These are phyloP conservation scores for Verticillium dahliae DNA, from an alignment of 2,329 filamentous ascomycete species.

Conservation along the genomic window DNA sequence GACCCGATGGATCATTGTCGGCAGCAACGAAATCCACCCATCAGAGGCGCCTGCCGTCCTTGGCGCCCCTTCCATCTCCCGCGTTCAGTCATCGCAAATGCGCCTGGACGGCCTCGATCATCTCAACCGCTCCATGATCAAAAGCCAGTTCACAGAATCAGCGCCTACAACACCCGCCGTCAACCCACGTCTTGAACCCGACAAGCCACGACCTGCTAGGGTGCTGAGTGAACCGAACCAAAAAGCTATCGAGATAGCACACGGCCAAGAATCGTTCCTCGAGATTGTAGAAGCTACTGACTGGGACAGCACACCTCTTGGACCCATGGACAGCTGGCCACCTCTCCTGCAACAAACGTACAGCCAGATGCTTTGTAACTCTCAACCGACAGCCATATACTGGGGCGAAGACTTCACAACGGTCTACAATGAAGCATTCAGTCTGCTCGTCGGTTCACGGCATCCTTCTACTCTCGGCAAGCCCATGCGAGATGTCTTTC, in stretches of 20 bases:
- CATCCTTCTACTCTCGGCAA: conserved; percentile 59
- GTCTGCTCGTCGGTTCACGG: conserved; percentile 55
- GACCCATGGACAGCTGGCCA: conserved; percentile 40
- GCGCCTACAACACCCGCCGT: background rate
- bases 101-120: background rate
- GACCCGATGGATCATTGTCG: conserved; percentile 29
- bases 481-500: conserved; percentile 37
- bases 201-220: conserved; percentile 11
- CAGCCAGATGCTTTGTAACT: conserved; percentile 35
- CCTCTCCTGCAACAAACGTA: conserved; percentile 36
- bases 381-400: conserved; percentile 51
- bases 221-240: conserved; percentile 18
- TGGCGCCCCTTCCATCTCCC: background rate
- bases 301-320: conserved; percentile 40
- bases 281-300: conserved; percentile 33
- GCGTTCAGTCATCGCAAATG: conserved; percentile 1
- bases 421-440: conserved; percentile 63
- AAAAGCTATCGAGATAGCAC: conserved; percentile 25
- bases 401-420: conserved; percentile 57
- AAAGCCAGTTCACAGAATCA: background rate
- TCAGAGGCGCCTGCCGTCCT: background rate
- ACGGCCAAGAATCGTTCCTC: conserved; percentile 29
- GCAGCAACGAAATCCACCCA: conserved; percentile 25
- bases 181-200: background rate
- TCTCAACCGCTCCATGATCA: background rate